Evolutionary conservation across 768 basidiomycete species (phyloP), one percentile per base, ranked within the genome.

Genomic region (Boletus pseudopeckii): DNA sequence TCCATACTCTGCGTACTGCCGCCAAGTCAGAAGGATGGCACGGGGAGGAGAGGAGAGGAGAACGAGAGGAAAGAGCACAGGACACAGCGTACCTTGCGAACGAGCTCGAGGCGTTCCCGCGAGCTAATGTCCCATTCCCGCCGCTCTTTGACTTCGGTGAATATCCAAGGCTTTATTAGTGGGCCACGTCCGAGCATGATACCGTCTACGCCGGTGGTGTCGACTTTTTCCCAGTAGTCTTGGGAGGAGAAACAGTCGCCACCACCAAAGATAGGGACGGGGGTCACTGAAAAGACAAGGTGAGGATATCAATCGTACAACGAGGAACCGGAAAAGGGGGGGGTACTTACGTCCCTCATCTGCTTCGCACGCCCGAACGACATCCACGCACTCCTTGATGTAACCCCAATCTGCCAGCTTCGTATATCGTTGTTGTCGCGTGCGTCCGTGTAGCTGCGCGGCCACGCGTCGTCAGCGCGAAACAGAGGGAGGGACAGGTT

Each of bases 131-230:
- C 92, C 94, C 95, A 98, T 64, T 97, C 94, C 24, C 93, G 72
- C 20, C 75, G 79, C 65, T 98, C 97, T 67, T 93, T 88, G 65
- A 98, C 83, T 71, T 99, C 97, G 0, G 93, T 96, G 71, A 95
- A 96, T 49, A 95, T 86, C 90, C 90, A 92, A 1, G 92, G 90
- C 71, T 99, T 99, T 71, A 98, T 97, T 45, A 98, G 74, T 0
- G 94, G 96, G 0, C 97, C 97, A 20, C 97, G 78, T 1, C 86
- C 97, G 34, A 98, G 80, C 97, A 99, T 98, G 41, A 98, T 78
- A 6, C 95, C 94, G 65, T 98, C 95, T 0, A 97, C 93, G 5
- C 92, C 92, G 26, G 81, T 84, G n/a, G 74, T 68, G 41, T 92
- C 84, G 30, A 94, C 79, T 42, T 82, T 82, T 15, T 80, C 71